These are phyloP conservation scores for Talaromyces albobiverticillius DNA, from an alignment of 2,329 filamentous ascomycete genomes.

Conservation along the genomic window DNA sequence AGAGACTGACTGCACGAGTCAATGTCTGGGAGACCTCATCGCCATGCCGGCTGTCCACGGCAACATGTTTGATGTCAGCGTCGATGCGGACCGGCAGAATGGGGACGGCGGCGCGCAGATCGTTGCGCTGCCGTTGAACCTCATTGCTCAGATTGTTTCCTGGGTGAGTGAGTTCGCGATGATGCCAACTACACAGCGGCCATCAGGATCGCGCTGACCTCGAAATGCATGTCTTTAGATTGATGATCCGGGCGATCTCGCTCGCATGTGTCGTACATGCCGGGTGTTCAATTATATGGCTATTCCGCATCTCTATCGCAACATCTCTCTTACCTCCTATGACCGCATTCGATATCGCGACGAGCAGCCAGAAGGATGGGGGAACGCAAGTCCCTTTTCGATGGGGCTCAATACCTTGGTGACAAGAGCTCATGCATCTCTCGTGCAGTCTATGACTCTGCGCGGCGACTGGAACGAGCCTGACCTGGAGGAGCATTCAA, in stretches of 20 bases:
- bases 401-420: constrained; percentile 63
- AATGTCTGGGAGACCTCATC: constrained; percentile 25
- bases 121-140: constrained; percentile 53
- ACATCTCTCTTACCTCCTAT: constrained; percentile 57
- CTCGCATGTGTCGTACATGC: constrained; percentile 58
- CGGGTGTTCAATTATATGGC: constrained; percentile 64
- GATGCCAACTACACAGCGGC: neutral
- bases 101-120: constrained; percentile 24
- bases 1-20: constrained; percentile 12
- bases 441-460: constrained; percentile 53
- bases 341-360: constrained; percentile 57
- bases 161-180: constrained; percentile 42
- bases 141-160: constrained; percentile 57
- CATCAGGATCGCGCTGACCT: neutral
- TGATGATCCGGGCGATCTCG: constrained; percentile 57
- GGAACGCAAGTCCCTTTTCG: constrained; percentile 61
- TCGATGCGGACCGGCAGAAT: constrained; percentile 29
- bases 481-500: constrained; percentile 57
- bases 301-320: constrained; percentile 58
- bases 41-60: constrained; percentile 40
- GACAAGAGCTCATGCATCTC: constrained; percentile 51
- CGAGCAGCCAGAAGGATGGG: constrained; percentile 59
- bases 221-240: constrained; percentile 39
- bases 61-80: constrained; percentile 41
- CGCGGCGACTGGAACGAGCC: constrained; percentile 58